Conservation (phyloP, 2,329 filamentous ascomycete species). For the Trichoderma atrobrunneum region DNA sequence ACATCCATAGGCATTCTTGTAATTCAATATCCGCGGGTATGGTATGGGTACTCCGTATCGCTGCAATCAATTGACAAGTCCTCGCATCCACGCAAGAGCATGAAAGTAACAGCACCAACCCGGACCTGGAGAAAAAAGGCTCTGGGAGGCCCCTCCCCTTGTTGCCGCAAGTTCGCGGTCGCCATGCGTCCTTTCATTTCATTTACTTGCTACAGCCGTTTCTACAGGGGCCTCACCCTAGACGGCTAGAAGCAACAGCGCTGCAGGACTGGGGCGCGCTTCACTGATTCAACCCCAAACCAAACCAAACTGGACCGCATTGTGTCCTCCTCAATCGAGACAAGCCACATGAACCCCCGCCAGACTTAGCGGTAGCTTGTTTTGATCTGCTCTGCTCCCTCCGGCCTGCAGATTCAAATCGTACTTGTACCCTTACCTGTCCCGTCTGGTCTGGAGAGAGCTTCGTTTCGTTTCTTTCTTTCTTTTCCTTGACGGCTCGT, state of each 20-base stretch:
- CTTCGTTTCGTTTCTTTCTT: slow-evolving; percentile 8
- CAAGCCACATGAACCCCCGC: slow-evolving; percentile 4
- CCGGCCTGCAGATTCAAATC: slow-evolving; percentile 1
- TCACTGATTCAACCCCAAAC: slow-evolving; percentile 2
- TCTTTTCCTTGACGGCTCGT: neutral
- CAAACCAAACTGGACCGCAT: neutral
- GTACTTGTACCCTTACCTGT: slow-evolving; percentile 12
- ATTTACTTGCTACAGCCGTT: slow-evolving; percentile 16
- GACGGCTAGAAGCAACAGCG: neutral
- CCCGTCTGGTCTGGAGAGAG: neutral
- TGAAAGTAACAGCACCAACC: neutral
- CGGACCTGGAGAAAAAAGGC: neutral
- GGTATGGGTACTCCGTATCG: neutral
- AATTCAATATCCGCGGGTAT: neutral
- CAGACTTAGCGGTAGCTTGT: neutral
- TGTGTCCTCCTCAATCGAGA: slow-evolving; percentile 6
- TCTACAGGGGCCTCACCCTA: slow-evolving; percentile 7
- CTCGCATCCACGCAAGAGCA: neutral
- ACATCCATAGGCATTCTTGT: neutral
- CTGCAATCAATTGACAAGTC: neutral
- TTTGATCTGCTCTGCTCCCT: slow-evolving; percentile 15
- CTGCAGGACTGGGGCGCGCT: slow-evolving; percentile 5
- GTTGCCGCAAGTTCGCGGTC: slow-evolving; percentile 6
- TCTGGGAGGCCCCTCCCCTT: slow-evolving; percentile 8
- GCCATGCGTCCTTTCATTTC: slow-evolving; percentile 16